Evolutionary conservation across 805 yeast species (phyloP).

Genomic region (Saccharomycopsis lassenensis): DNA sequence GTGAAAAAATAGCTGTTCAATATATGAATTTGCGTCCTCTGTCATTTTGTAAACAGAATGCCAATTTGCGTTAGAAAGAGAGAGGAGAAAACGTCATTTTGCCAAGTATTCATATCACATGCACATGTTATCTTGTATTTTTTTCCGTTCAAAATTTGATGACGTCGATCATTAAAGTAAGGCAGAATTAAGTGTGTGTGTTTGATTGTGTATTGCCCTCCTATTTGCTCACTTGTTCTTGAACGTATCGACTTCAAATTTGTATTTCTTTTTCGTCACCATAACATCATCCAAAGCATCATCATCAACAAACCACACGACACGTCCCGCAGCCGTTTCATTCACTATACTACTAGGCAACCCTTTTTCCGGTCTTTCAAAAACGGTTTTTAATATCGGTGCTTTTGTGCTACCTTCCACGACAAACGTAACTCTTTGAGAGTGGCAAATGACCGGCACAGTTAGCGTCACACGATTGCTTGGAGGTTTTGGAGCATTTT

Average conservation of each 20-base stretch:
- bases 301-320: constrained; percentile 94
- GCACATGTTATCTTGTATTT: too few species aligned
- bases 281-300: constrained; percentile 78
- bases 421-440: constrained; percentile 85
- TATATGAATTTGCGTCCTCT: too few species aligned
- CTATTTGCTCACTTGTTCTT: constrained; percentile 13
- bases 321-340: constrained; percentile 94
- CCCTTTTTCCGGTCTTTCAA: constrained; percentile 96
- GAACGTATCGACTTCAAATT: constrained; percentile 16
- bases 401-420: constrained; percentile 96
- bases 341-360: constrained; percentile 88
- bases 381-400: constrained; percentile 77
- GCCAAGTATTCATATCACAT: too few species aligned
- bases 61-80: too few species aligned
- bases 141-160: too few species aligned
- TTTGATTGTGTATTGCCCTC: too few species aligned
- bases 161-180: too few species aligned
- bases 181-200: too few species aligned
- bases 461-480: constrained; percentile 77
- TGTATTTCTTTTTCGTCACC: constrained; percentile 18
- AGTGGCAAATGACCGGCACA: constrained; percentile 89
- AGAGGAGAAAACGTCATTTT: too few species aligned
- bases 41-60: too few species aligned
- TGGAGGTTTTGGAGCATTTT: constrained; percentile 86
- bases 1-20: too few species aligned